Evolutionary conservation across 2,329 filamentous ascomycete species (phyloP), one percentile per base, ranked within the genome.

Genomic region (Pseudopithomyces chartarum): DNA sequence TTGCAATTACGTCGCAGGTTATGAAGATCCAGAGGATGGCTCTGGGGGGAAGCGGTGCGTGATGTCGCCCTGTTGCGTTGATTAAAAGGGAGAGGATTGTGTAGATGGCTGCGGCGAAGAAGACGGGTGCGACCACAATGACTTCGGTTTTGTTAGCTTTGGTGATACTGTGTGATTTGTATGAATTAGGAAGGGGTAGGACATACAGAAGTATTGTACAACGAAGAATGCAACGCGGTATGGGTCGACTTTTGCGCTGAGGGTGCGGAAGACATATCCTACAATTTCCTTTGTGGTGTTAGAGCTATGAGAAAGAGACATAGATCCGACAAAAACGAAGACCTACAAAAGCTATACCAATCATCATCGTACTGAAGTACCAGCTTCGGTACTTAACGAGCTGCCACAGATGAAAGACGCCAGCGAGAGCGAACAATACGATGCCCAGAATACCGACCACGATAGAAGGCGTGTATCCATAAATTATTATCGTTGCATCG

Each of bases 51-150:
- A 85, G 66, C 2, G 80, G 76, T 0, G 80, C 76, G 62, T 80
- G 80, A 22, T 73, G 62, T 3, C 70, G 66, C 2, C 80, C 81
- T 36, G 81, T 74, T 10, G 76, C 70, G 42, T 75, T 73, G 49
- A 85, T 84, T 32, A 86, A 70, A 3, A 80, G 76, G 0, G 79
- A 81, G 6, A 86, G 74, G 45, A 84, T 74, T n/a, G 81, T 81
- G 74, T 85, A 86, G 48, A 85, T 81, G 0, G 79, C 79, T 0
- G 84, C 84, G 15, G 81, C 79, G 69, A 85, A 80, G 64, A 86
- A 84, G 36, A 86, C 84, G 1, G 84, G 84, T 0, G 84, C 84
- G 0, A 82, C 81, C 58, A 86, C 84, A 68, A 86, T 84, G 76
- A 84, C 42, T 52, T 12, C 17, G 6, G 3, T 10, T 5, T 17